Base-by-base conservation (phyloP, 495 filamentous ascomycete species). In the Aspergillus baeticus region DNA sequence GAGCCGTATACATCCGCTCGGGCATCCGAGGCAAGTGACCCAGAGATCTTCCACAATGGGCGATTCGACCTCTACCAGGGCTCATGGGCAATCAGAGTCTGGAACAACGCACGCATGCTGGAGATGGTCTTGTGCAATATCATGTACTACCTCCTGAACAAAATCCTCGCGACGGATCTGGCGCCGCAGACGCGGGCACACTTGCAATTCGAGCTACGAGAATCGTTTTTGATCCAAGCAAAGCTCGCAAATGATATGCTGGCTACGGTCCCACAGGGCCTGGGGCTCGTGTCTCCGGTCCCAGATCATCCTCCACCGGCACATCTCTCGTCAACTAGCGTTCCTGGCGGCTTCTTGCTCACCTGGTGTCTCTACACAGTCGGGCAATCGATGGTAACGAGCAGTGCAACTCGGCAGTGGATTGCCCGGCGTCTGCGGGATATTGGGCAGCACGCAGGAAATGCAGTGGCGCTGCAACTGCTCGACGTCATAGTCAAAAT, bases 201-300 rank as follows among this genome's bases (percentile, higher is more conserved):
- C 46, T 58, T 71, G 10, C 55, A 64, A 22, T 57, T 62, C 26
- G 63, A 62, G 42, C 57, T 69, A 1, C 57, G 62, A 23, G 49
- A 66, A 14, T 65, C 72, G 2, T 57, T 67, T 8, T 35, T 65
- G 1, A 67, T 65, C 17, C 62, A 79, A 49, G 61, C 64, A 17
- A 57, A 51, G 17, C 59, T 77, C 23, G 60, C 70, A 29, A 61
- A 72, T 10, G 77, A 77, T 51, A 73, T 82, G 20, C 56, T 74
- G 23, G 75, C 72, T 35, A 80, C 69, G 45, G 67, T 82, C 1
- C 79, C 81, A 6, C 76, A 79, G 46, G 63, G 35, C 21, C 31
- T 69, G 10, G 68, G 54, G n/a, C 53, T 58, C 37, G 13, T 69
- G 35, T 59, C 57, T n/a, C 23, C 36, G 23, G 6, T 18, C 4